These are phyloP conservation scores for Alloteropsis semialata DNA, from an alignment of 176 grass and related monocot species.

Conservation along the genomic window DNA sequence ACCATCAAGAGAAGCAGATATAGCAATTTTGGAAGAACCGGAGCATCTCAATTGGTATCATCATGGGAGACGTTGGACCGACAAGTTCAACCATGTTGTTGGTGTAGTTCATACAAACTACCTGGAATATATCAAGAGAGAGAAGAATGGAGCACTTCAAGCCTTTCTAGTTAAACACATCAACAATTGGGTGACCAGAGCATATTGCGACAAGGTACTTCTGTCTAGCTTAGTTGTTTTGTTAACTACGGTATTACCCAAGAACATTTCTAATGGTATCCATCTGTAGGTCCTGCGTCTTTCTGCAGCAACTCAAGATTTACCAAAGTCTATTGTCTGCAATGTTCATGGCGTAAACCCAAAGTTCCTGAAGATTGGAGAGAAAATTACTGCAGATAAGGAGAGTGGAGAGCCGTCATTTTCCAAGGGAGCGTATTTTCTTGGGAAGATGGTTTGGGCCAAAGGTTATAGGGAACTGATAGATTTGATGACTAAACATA, in stretches of 20 bases:
- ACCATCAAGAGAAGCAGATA: slow-evolving; percentile 72
- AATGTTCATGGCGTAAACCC: slow-evolving; percentile 84
- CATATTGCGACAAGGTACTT: slow-evolving; percentile 78
- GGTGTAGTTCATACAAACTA: slow-evolving; percentile 95
- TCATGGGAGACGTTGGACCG: slow-evolving; percentile 86
- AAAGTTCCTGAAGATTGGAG: slow-evolving; percentile 70
- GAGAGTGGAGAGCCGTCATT: slow-evolving; percentile 48
- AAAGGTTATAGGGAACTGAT: slow-evolving; percentile 77
- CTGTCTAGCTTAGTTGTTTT: slow-evolving; percentile 2
- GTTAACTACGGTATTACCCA: not conserved
- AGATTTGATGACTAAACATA: slow-evolving; percentile 70
- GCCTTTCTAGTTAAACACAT: slow-evolving; percentile 87
- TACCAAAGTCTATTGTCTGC: slow-evolving; percentile 73
- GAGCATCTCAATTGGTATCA: slow-evolving; percentile 97
- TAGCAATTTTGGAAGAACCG: slow-evolving; percentile 85
- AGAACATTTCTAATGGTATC: slow-evolving; percentile 13
- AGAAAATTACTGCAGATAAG: slow-evolving; percentile 45
- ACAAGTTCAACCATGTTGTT: slow-evolving; percentile 88
- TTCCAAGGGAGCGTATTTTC: slow-evolving; percentile 78
- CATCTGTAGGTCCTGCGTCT: slow-evolving; percentile 57
- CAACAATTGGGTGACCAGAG: slow-evolving; percentile 85
- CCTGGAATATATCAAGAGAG: slow-evolving; percentile 88
- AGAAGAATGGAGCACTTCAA: slow-evolving; percentile 74
- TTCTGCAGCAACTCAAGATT: slow-evolving; percentile 71
- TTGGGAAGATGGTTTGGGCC: slow-evolving; percentile 90